Evolutionary conservation across 805 yeast genomes (phyloP), one percentile per base, ranked within the genome.

Genomic region (Myxozyma mucilagina): DNA sequence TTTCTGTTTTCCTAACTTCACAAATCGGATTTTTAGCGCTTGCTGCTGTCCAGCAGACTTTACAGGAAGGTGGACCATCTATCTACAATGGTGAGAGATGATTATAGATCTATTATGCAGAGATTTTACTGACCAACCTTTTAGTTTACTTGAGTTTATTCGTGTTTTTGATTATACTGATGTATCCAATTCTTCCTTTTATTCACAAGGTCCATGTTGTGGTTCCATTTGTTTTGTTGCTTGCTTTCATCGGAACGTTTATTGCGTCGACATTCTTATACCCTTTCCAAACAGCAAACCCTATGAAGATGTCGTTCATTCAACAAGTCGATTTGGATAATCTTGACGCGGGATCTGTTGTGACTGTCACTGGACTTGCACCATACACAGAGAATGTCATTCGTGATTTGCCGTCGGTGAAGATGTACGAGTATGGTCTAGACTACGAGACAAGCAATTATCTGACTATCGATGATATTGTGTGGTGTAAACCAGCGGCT

Each of bases 281-380:
- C 2, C 88, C 97, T n/a, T 89, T 87, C 71, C 82, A 85, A 35
- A 76, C 78, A 31, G 68, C 74, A 4, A 77, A 82, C 38, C 97
- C 97, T 4, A 71, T 90, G 72, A 91, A 90, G 71, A 76, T 89
- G 59, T 78, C 92, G 64, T 87, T 87, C 68, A 74, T 84, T 39
- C 92, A 91, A 73, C 74, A 76, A 1, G 77, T 87, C 55, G 82
- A 87, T 65, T 72, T 86, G 59, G 73, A 74, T 50, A 55, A 59
- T 11, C 49, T 51, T 34, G 64, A 59, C 10, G 64, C 68, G 0
- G 70, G 74, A 41, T 61, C 73, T 1, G 59, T 68, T 3, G 73
- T 85, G 14, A 69, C 68, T 35, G 84, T 84, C 18, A 74, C 73
- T 29, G 79, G 85, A 0, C 74, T 62, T 63, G 89, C 87, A 20